These are phyloP conservation scores for Pythium apleroticum DNA, from an alignment of 352 stramenopile genomes.

Conservation along the genomic window DNA sequence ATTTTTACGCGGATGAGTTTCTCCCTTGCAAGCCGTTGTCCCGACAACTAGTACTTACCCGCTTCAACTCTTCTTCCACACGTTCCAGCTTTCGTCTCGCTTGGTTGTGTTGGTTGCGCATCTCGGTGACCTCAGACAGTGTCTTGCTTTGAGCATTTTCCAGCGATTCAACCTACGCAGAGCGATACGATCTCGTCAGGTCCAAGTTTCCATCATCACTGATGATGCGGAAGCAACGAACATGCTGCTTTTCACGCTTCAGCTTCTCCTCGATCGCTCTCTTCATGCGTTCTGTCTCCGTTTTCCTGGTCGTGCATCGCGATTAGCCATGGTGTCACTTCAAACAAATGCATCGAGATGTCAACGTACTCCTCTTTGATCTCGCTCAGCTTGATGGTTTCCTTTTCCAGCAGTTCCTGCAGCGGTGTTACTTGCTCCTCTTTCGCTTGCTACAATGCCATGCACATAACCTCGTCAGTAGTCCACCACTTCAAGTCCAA, in stretches of 20 bases:
- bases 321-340: neutral
- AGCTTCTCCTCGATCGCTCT: conserved; percentile 59
- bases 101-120: conserved; percentile 73
- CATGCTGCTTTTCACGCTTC: conserved; percentile 62
- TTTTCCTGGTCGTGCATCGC: conserved; percentile 38
- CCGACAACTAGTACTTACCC: conserved; percentile 40
- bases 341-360: neutral
- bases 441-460: conserved; percentile 51
- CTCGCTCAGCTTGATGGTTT: conserved; percentile 61
- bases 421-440: conserved; percentile 62
- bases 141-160: conserved; percentile 73
- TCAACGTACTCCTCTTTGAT: conserved; percentile 55
- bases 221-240: no score
- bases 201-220: no score
- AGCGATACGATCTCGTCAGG: no score
- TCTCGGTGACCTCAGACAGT: conserved; percentile 59
- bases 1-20: no score
- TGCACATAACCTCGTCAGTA: neutral
- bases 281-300: conserved; percentile 46
- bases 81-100: conserved; percentile 65
- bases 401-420: conserved; percentile 63
- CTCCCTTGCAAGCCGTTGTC: no score
- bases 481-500: no score
- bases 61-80: conserved; percentile 56
- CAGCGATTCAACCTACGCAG: conserved; percentile 60